Percentiles rank a stretch among this genome's conserved stretches.
These are phyloP conservation scores for Cornus controversa DNA, from an alignment of 148 eudicot genomes.

Conservation along the genomic window DNA sequence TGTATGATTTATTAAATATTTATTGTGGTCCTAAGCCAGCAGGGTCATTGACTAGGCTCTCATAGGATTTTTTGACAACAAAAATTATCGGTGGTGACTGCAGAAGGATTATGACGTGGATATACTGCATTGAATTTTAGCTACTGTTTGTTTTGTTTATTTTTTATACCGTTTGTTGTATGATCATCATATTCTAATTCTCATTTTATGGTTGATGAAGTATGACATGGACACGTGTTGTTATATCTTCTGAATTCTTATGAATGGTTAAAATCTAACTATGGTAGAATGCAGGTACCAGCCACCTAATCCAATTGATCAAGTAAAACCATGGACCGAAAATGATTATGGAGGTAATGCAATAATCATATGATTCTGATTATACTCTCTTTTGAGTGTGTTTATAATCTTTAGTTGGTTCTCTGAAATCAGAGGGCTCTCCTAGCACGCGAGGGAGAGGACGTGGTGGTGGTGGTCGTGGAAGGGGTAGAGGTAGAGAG, in stretches of 20 bases:
- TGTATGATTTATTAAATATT: too few species aligned
- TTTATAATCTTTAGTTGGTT: neutral
- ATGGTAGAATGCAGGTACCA: slow-evolving; percentile 21
- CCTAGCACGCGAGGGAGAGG: slow-evolving; percentile 28
- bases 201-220: neutral
- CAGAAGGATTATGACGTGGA: neutral
- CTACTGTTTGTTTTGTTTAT: too few species aligned
- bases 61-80: neutral
- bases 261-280: neutral
- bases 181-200: too few species aligned
- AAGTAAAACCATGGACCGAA: slow-evolving; percentile 27
- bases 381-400: neutral
- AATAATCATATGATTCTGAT: neutral
- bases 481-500: slow-evolving; percentile 24
- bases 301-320: slow-evolving; percentile 29
- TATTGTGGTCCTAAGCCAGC: neutral
- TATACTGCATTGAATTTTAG: neutral
- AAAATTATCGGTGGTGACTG: neutral
- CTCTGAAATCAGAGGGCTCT: slow-evolving; percentile 20
- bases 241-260: too few species aligned
- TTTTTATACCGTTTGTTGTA: neutral
- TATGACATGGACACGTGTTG: too few species aligned
- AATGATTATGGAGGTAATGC: slow-evolving; percentile 21
- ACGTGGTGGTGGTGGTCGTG: slow-evolving; percentile 19
- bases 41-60: neutral